These are phyloP conservation scores for Citeromyces matritensis DNA, from an alignment of 805 yeast genomes.

Conservation along the genomic window DNA sequence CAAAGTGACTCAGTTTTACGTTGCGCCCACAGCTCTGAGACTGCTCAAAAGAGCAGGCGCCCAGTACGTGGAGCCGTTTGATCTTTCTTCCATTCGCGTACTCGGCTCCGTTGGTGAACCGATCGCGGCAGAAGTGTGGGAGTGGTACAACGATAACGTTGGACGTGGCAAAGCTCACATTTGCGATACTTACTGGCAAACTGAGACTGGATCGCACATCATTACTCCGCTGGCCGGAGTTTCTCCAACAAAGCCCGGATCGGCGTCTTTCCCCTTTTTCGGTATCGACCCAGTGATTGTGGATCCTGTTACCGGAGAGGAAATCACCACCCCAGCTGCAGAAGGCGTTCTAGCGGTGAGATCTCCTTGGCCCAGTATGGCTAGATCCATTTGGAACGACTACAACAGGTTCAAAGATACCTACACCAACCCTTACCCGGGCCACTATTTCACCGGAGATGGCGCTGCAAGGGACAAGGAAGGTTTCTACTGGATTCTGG, in stretches of 20 bases:
- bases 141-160: slow-evolving; percentile 89
- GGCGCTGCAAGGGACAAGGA: slow-evolving; percentile 97
- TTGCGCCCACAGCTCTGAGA: slow-evolving; percentile 96
- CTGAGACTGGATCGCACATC: slow-evolving; percentile 93
- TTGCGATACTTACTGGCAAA: slow-evolving; percentile 97
- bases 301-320: slow-evolving; percentile 90
- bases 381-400: slow-evolving; percentile 87
- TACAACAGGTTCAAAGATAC: slow-evolving; percentile 82
- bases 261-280: slow-evolving; percentile 93
- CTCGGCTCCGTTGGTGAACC: slow-evolving; percentile 99
- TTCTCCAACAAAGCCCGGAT: slow-evolving; percentile 92
- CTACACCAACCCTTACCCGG: slow-evolving; percentile 84
- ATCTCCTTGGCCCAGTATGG: slow-evolving; percentile 97
- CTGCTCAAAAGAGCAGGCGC: slow-evolving; percentile 77
- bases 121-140: slow-evolving; percentile 96
- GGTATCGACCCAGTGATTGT: slow-evolving; percentile 85
- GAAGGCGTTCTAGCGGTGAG: slow-evolving; percentile 93
- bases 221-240: slow-evolving; percentile 92
- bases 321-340: slow-evolving; percentile 78
- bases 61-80: slow-evolving; percentile 63
- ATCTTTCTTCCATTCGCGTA: slow-evolving; percentile 72
- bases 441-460: slow-evolving; percentile 93
- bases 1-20: slow-evolving; percentile 90
- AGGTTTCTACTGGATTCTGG: slow-evolving; percentile 95
- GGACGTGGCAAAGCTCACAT: slow-evolving; percentile 85